Conservation (phyloP, 1,284 basidiomycete species). For the Malassezia sp. region DNA sequence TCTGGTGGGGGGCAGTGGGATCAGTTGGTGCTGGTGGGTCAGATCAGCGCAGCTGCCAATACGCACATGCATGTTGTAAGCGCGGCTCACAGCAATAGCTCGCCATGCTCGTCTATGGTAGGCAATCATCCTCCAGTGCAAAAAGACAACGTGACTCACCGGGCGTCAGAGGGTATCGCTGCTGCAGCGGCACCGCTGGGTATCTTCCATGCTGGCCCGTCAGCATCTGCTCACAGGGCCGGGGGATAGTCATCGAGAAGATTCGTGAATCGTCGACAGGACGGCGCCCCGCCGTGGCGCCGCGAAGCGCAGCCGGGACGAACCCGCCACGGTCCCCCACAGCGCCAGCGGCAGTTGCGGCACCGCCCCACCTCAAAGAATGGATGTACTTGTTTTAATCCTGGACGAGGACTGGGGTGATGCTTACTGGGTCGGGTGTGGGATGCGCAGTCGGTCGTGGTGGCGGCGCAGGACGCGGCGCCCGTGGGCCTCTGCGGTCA, state of each 20-base stretch:
- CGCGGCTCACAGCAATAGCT: conserved; percentile 13
- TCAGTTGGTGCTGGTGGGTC: conserved; percentile 16
- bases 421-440: no score
- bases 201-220: no score
- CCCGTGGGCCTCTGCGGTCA: no score
- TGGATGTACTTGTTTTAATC: conserved; percentile 20
- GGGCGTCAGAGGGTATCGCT: no score
- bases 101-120: conserved; percentile 18
- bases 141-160: background rate
- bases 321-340: conserved; percentile 8
- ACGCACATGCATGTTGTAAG: conserved; percentile 19
- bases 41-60: background rate
- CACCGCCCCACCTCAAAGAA: conserved; percentile 14
- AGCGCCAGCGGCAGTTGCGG: conserved; percentile 5
- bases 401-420: no score
- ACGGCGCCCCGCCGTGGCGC: background rate
- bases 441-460: conserved; percentile 6
- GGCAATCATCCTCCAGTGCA: conserved; percentile 9
- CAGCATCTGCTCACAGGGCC: background rate
- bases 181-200: no score
- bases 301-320: conserved; percentile 13
- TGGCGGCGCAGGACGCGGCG: background rate
- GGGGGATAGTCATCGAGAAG: conserved; percentile 15
- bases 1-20: no score
- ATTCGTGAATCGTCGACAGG: conserved; percentile 11